Evolutionary conservation across 202 grass and related monocot species (phyloP), one percentile per base, ranked within the genome.

Genomic region (Musa balbisiana): DNA sequence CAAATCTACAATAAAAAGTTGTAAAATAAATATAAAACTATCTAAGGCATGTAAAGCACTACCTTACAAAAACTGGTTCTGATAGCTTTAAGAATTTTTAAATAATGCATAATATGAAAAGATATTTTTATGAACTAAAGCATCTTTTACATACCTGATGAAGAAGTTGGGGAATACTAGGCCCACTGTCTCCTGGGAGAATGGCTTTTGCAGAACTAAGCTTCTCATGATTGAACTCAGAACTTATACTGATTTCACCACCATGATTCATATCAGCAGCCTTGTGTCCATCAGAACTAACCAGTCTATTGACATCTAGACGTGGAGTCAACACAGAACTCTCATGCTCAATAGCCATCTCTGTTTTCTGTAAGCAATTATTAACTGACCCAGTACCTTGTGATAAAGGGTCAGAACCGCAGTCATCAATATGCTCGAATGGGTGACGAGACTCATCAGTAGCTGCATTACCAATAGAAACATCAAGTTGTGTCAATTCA

Each of bases 101-200:
- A 75, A 64, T n/a, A 77, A 25, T 33, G 8, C 27, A 21, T 70
- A 63, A 53, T 6, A 27, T 3, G 72, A 56, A 43, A 80, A 10
- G 26, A 70, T 56, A 26, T 77, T 43, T 64, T 23, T 29, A 23
- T 58, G 80, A 59, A 71, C 62, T 33, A 49, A 62, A 78, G 33
- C 20, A 68, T 75, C 62, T 69, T 77, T 73, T 60, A 74, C 33
- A 6, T 87, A 98, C 95, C 91, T 78, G 83, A 87, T 95, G 85
- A 83, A 99, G 91, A 86, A 99, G 83, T 82, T 99, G 95, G 1
- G 87, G 87, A 78, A 99, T 85, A 83, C 95, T 99, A 76, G 92
- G 82, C 25, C 80, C 82, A 8, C 76, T 92, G 63, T 92, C 87
- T 19, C 79, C 51, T 85, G 82, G 78, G 13, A 85, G 76, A 49